phyloP scores from a whole-genome alignment of 352 stramenopile genomes.

The Globisporangium spinosum region DNA sequence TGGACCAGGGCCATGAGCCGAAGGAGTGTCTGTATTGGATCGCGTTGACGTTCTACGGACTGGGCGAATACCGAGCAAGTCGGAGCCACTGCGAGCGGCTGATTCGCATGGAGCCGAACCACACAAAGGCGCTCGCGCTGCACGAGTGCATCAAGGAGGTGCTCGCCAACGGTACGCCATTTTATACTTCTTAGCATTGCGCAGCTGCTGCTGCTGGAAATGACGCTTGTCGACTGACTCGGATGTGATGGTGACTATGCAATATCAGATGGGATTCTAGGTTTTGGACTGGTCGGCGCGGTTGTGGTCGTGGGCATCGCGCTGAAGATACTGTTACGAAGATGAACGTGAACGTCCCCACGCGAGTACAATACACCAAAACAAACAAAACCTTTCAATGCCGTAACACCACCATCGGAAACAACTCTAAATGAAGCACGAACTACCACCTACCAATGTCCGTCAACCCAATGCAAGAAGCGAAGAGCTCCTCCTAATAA shows the following conservation, averaged over 20 bases:
- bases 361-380: not conserved
- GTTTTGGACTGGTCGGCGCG: conserved; percentile 60
- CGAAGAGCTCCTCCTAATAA: not conserved
- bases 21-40: conserved; percentile 83
- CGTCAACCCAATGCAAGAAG: not conserved
- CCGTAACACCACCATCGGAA: not conserved
- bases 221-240: not conserved
- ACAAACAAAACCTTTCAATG: not conserved
- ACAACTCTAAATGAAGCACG: not conserved
- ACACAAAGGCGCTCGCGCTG: conserved; percentile 68
- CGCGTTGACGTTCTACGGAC: conserved; percentile 55
- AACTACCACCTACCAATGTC: not conserved
- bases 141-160: conserved; percentile 78
- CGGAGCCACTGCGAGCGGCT: conserved; percentile 68
- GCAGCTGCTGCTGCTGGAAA: not conserved
- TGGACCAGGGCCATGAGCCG: conserved; percentile 42
- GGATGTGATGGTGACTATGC: not conserved
- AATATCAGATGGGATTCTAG: conserved; percentile 55
- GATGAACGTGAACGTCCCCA: conserved; percentile 30
- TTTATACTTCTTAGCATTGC: not conserved
- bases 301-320: conserved; percentile 70
- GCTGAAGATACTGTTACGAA: conserved; percentile 69
- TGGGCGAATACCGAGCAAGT: conserved; percentile 70
- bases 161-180: conserved; percentile 39
- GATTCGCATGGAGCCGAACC: conserved; percentile 67